Evolutionary conservation across 129 eudicot species (phyloP).

Genomic region (Lonicera japonica): DNA sequence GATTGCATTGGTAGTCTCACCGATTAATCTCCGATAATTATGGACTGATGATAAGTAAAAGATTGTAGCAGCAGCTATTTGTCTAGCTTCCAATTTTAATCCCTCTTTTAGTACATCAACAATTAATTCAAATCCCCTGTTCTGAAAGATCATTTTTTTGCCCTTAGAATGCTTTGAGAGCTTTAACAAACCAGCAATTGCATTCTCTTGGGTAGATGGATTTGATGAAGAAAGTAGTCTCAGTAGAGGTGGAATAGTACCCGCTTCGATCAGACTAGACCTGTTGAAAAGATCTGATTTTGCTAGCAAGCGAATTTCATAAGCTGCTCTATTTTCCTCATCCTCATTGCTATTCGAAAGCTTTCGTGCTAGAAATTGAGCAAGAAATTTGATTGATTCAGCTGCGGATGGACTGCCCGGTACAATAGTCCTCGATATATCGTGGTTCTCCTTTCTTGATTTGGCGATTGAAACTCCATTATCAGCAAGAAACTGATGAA

Average conservation of each 20-base stretch:
- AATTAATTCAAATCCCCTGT: slow-evolving; percentile 40
- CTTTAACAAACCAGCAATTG: slow-evolving; percentile 64
- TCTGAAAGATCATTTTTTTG: slow-evolving; percentile 40
- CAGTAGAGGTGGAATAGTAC: slow-evolving; percentile 48
- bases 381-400: slow-evolving; percentile 44
- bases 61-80: slow-evolving; percentile 72
- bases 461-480: slow-evolving; percentile 63
- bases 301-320: slow-evolving; percentile 62
- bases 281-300: slow-evolving; percentile 63
- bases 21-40: slow-evolving; percentile 42
- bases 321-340: slow-evolving; percentile 49
- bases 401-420: slow-evolving; percentile 56
- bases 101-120: slow-evolving; percentile 45
- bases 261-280: slow-evolving; percentile 47
- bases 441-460: slow-evolving; percentile 40
- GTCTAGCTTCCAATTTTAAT: slow-evolving; percentile 46
- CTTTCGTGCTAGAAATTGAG: slow-evolving; percentile 36
- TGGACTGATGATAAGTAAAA: slow-evolving; percentile 60
- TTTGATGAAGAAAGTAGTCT: slow-evolving; percentile 45
- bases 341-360: slow-evolving; percentile 31
- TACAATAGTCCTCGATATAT: slow-evolving; percentile 49
- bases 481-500: slow-evolving; percentile 61
- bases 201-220: slow-evolving; percentile 54
- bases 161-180: slow-evolving; percentile 67
- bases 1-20: slow-evolving; percentile 40